A percentile compares a stretch with the other conserved stretches of the same genome.
Conservation (phyloP, 2,329 filamentous ascomycete genomes). For the Apiospora rasikravindrae region DNA sequence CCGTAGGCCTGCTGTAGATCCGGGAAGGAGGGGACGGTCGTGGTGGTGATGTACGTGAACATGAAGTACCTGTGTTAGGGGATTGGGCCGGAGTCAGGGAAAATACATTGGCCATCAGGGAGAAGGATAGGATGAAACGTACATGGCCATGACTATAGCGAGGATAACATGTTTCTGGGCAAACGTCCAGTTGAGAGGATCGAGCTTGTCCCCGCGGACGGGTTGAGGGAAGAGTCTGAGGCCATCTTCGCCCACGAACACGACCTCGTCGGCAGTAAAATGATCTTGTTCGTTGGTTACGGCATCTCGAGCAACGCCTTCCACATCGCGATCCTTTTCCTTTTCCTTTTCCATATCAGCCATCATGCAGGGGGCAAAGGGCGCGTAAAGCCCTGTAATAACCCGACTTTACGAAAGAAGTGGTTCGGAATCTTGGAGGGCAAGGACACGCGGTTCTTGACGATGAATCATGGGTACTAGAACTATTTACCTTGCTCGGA, state of each 20-base stretch:
- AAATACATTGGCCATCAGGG: neutral
- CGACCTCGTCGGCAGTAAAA: neutral
- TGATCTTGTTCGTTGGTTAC: neutral
- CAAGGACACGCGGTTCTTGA: neutral
- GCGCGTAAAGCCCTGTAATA: no score
- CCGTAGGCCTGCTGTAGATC: constrained; percentile 52
- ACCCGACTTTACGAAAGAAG: no score
- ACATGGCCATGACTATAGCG: constrained; percentile 59
- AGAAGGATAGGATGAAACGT: constrained; percentile 28
- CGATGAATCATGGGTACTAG: no score
- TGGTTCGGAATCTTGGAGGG: neutral
- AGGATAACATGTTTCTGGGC: constrained; percentile 54
- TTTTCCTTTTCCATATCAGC: neutral
- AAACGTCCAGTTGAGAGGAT: constrained; percentile 60
- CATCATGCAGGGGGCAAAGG: neutral
- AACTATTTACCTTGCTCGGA: neutral
- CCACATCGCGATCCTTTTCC: neutral
- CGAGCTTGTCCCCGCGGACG: constrained; percentile 47
- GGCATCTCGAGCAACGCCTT: neutral
- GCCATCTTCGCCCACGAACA: constrained; percentile 22
- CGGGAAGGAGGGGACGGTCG: constrained; percentile 58
- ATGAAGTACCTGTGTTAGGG: constrained; percentile 54
- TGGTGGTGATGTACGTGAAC: constrained; percentile 64
- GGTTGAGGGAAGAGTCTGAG: constrained; percentile 44
- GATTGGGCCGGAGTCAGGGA: neutral